These are phyloP conservation scores for Colletotrichum siamense DNA, from an alignment of 2,329 filamentous ascomycete species.

Conservation along the genomic window DNA sequence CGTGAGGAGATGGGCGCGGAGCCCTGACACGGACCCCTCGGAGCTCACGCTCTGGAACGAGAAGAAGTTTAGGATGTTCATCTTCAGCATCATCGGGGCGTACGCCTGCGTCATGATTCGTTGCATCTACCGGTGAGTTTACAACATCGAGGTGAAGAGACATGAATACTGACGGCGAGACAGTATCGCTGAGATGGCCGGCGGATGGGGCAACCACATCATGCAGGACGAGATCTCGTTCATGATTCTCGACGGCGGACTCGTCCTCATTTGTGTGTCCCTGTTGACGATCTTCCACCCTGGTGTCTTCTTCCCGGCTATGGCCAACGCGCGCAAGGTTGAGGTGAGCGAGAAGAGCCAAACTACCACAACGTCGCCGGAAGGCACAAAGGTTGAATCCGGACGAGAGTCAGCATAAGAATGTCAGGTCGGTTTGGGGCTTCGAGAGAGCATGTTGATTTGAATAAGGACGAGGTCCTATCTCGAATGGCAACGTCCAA, in stretches of 20 bases:
- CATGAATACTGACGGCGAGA: not conserved
- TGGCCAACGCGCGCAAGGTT: constrained; percentile 39
- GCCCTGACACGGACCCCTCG: constrained; percentile 27
- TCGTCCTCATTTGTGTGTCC: constrained; percentile 54
- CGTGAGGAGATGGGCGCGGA: constrained; percentile 42
- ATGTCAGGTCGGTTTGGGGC: no score
- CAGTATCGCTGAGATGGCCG: constrained; percentile 68
- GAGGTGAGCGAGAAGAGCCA: constrained; percentile 25
- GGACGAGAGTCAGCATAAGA: constrained; percentile 1
- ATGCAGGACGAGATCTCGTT: constrained; percentile 69
- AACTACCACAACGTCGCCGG: constrained; percentile 22
- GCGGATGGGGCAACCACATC: constrained; percentile 67
- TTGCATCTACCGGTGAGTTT: constrained; percentile 58
- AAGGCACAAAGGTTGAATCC: constrained; percentile 14
- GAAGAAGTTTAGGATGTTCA: constrained; percentile 47
- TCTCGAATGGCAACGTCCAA: not conserved
- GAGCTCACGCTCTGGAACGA: constrained; percentile 45
- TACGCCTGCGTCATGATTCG: constrained; percentile 53
- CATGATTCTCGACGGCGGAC: constrained; percentile 59
- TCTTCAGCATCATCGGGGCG: constrained; percentile 47
- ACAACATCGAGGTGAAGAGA: not conserved
- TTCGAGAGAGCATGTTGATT: not conserved
- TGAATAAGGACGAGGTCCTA: not conserved
- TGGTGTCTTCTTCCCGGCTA: constrained; percentile 60
- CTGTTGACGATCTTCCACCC: constrained; percentile 60